These are phyloP conservation scores for Dendrostoma leiphaemia DNA, from an alignment of 2,329 filamentous ascomycete species.

Conservation along the genomic window DNA sequence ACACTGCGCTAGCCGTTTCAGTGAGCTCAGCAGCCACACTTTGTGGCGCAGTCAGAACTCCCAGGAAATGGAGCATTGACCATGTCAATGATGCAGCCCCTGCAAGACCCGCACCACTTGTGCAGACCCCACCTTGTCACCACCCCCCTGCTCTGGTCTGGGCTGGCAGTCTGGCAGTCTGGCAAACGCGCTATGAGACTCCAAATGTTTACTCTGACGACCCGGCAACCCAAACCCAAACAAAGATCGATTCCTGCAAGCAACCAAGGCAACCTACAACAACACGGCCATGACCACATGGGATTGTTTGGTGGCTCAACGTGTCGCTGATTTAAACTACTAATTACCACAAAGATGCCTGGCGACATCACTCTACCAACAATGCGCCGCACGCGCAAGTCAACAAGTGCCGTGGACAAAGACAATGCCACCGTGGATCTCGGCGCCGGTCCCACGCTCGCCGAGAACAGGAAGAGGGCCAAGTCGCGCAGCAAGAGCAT, in stretches of 20 bases:
- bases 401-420: constrained; percentile 68
- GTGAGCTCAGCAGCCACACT: not conserved
- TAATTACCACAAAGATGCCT: constrained; percentile 3
- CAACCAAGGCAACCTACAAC: not conserved
- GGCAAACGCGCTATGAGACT: not conserved
- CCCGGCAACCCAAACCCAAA: constrained; percentile 5
- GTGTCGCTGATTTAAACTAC: not conserved
- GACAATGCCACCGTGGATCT: constrained; percentile 75
- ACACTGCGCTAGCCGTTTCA: constrained; percentile 1
- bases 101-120: too few species aligned
- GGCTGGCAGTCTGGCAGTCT: not conserved
- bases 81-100: too few species aligned
- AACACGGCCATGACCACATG: constrained; percentile 9
- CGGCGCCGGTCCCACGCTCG: constrained; percentile 51
- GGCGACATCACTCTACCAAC: constrained; percentile 52
- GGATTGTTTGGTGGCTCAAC: not conserved
- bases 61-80: too few species aligned
- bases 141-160: not conserved
- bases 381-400: constrained; percentile 64
- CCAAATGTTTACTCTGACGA: constrained; percentile 4
- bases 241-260: not conserved
- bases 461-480: constrained; percentile 58
- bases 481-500: constrained; percentile 87
- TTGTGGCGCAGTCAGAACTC: constrained; percentile 2
- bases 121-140: too few species aligned